Evolutionary conservation across 345 rosid genomes (phyloP).

Genomic region (Salix udensis): DNA sequence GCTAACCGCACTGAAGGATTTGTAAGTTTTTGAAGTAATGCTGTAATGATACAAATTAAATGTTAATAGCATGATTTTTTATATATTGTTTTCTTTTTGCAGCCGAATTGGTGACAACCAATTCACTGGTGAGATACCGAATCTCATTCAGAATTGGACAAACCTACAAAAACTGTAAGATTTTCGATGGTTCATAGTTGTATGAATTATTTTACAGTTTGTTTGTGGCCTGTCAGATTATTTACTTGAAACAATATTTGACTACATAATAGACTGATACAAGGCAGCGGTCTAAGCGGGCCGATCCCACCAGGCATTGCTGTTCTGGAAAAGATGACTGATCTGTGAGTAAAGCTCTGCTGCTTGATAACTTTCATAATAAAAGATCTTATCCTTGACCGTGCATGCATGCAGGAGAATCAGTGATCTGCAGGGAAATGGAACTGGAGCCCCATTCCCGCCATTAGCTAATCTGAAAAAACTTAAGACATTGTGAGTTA

Average conservation of each 20-base stretch:
- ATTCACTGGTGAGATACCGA: constrained; percentile 49
- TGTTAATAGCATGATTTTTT: background rate
- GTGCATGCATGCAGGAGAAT: constrained; percentile 42
- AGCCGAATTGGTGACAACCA: constrained; percentile 53
- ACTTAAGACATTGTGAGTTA: constrained; percentile 9
- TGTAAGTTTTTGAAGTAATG: constrained; percentile 9
- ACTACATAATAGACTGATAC: background rate
- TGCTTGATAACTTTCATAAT: constrained; percentile 22
- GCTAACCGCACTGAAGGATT: background rate
- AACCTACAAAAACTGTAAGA: constrained; percentile 45
- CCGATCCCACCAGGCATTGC: background rate
- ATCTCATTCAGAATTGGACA: constrained; percentile 53
- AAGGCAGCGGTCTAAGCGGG: constrained; percentile 2
- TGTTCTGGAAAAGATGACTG: background rate
- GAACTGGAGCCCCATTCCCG: constrained; percentile 10
- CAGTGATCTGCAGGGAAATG: constrained; percentile 12
- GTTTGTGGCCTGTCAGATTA: background rate
- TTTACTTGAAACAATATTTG: background rate
- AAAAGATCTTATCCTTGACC: constrained; percentile 29
- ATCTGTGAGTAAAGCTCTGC: background rate
- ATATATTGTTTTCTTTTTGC: background rate
- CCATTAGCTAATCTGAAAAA: background rate
- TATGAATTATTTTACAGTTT: no score
- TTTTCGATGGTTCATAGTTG: background rate
- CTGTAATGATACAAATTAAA: background rate